These are phyloP conservation scores for Cryphonectria radicalis DNA, from an alignment of 2,329 filamentous ascomycete genomes.

Conservation along the genomic window DNA sequence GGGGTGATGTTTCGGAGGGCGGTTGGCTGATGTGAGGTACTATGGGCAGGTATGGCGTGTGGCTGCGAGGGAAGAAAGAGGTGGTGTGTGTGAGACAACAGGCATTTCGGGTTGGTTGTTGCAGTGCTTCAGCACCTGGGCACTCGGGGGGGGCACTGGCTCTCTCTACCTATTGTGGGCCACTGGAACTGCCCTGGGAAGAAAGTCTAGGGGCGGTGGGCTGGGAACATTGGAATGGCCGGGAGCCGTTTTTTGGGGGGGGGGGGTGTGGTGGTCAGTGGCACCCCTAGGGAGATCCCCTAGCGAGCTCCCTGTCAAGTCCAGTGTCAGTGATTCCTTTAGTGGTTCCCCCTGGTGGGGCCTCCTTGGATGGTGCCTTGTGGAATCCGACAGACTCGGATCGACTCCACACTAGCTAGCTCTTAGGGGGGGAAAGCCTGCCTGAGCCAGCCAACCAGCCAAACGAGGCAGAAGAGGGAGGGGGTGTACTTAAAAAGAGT, in stretches of 20 bases:
- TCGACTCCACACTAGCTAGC: slow-evolving; percentile 2
- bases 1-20: neutral
- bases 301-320: neutral
- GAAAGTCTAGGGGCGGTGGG: too few relatives aligned
- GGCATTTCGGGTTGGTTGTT: neutral
- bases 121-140: neutral
- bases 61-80: neutral
- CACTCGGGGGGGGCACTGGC: neutral
- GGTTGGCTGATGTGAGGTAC: neutral
- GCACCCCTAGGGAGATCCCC: neutral
- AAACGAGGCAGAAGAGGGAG: neutral
- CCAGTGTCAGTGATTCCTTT: neutral
- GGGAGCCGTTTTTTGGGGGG: too few relatives aligned
- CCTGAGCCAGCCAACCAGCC: neutral
- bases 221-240: too few relatives aligned
- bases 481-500: too few relatives aligned
- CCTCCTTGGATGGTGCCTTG: neutral
- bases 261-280: neutral
- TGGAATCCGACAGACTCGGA: slow-evolving; percentile 1
- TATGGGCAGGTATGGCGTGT: slow-evolving; percentile 1
- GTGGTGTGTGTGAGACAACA: neutral
- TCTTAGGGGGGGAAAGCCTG: neutral
- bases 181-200: too few relatives aligned
- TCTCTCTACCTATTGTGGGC: neutral
- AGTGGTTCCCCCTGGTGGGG: neutral